A percentile compares a stretch with the other conserved stretches of the same genome.
phyloP scores from a whole-genome alignment of 306 rosid genomes.

The Oxytropis ochrocephala region DNA sequence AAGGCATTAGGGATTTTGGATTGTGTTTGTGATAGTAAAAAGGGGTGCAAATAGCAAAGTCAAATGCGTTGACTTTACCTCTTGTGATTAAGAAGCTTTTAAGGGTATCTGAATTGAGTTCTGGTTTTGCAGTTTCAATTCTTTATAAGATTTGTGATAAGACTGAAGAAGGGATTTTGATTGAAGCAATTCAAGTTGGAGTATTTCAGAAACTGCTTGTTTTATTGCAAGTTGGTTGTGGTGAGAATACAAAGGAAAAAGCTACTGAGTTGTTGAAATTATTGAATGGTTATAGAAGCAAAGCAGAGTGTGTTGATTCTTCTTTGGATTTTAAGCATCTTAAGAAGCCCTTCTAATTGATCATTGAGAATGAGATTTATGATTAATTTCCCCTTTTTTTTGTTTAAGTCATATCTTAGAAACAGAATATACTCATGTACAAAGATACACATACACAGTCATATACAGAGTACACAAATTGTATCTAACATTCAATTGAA shows the following conservation, averaged over 20 bases:
- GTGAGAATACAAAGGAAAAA: conserved; percentile 54
- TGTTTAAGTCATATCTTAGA: conserved; percentile 3
- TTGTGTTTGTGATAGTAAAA: conserved; percentile 39
- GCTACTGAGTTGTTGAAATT: conserved; percentile 61
- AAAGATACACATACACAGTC: conserved; percentile 20
- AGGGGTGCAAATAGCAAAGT: conserved; percentile 48
- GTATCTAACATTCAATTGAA: conserved; percentile 31
- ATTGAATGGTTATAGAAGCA: conserved; percentile 50
- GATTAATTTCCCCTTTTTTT: not conserved
- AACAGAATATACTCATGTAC: conserved; percentile 19
- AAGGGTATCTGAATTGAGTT: conserved; percentile 54
- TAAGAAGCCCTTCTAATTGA: conserved; percentile 55
- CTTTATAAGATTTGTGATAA: conserved; percentile 62
- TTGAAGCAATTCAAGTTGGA: conserved; percentile 67
- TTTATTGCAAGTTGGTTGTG: conserved; percentile 79
- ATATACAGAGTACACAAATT: conserved; percentile 12
- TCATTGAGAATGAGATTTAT: not conserved
- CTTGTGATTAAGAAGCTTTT: conserved; percentile 69
- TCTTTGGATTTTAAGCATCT: conserved; percentile 60
- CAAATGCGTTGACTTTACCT: conserved; percentile 67
- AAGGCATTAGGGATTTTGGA: conserved; percentile 63
- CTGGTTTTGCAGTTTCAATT: conserved; percentile 51
- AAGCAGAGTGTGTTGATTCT: conserved; percentile 58
- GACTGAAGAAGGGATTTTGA: conserved; percentile 29
- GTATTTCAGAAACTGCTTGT: conserved; percentile 73